Evolutionary conservation across 2,329 filamentous ascomycete genomes (phyloP).

Genomic region (Clonostachys byssicola): DNA sequence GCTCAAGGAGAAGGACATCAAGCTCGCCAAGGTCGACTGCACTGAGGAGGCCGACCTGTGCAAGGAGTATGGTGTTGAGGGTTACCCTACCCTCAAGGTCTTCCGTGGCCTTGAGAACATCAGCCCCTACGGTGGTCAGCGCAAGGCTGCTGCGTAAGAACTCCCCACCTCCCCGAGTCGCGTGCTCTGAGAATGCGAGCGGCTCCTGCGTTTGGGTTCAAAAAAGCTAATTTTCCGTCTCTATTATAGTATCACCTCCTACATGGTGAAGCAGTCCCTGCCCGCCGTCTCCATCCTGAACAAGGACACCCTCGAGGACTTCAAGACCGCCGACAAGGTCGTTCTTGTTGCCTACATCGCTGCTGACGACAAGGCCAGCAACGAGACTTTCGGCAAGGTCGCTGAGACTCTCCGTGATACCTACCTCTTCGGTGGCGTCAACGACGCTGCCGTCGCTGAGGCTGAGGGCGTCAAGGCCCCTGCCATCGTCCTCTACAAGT

Average conservation of each 20-base stretch:
- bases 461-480: conserved; percentile 86
- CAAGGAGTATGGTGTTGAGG: conserved; percentile 85
- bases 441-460: conserved; percentile 79
- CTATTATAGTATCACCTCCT: conserved; percentile 57
- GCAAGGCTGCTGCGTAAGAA: conserved; percentile 74
- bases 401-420: conserved; percentile 78
- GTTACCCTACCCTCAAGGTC: conserved; percentile 97
- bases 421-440: conserved; percentile 88
- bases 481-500: conserved; percentile 91
- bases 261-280: conserved; percentile 98
- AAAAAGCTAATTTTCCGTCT: too few relatives aligned
- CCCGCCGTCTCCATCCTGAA: conserved; percentile 83
- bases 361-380: conserved; percentile 76
- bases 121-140: conserved; percentile 79
- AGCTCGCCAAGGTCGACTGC: conserved; percentile 87
- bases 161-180: not conserved
- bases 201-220: too few relatives aligned
- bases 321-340: conserved; percentile 98
- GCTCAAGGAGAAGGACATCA: conserved; percentile 84
- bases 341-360: conserved; percentile 88
- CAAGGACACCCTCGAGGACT: conserved; percentile 82
- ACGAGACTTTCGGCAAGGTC: conserved; percentile 74
- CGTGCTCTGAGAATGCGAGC: conserved; percentile 9
- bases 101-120: conserved; percentile 87
- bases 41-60: conserved; percentile 92